Conservation (phyloP, 129 eudicot species). For the Lactuca sativa region DNA sequence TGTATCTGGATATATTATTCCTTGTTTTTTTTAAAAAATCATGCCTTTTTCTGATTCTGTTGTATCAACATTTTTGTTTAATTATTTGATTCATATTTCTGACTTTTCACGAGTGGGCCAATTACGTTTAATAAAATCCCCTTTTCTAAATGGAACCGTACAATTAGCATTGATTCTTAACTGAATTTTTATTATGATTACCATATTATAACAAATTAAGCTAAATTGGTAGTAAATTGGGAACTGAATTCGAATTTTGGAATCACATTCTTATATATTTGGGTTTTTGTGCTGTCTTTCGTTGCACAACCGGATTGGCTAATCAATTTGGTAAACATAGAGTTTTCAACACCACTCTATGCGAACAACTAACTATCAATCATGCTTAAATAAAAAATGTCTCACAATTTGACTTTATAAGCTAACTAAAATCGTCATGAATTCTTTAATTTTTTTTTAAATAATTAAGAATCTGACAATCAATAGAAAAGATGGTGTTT, state of each 20-base stretch:
- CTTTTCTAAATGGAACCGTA: background rate
- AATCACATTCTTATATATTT: constrained; percentile 60
- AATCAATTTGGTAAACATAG: constrained; percentile 80
- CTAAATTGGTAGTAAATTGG: too few relatives aligned
- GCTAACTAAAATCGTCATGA: constrained; percentile 1
- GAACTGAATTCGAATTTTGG: too few relatives aligned
- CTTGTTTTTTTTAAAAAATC: too few relatives aligned
- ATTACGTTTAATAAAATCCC: background rate
- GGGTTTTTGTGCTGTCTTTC: constrained; percentile 95
- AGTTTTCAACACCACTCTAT: constrained; percentile 96
- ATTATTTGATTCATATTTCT: constrained; percentile 2
- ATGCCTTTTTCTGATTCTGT: background rate
- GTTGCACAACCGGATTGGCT: constrained; percentile 88
- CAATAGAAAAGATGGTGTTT: constrained; percentile 5
- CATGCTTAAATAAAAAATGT: background rate
- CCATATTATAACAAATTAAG: too few relatives aligned
- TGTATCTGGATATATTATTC: too few relatives aligned
- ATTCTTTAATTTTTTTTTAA: background rate
- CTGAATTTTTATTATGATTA: background rate
- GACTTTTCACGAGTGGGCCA: background rate
- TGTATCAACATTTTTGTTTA: constrained; percentile 1
- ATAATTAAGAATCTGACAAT: background rate
- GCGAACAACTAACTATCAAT: constrained; percentile 84
- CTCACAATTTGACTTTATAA: background rate
- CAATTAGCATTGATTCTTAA: background rate